Evolutionary conservation across 768 basidiomycete genomes (phyloP).

Genomic region (Kwoniella dejecticola): DNA sequence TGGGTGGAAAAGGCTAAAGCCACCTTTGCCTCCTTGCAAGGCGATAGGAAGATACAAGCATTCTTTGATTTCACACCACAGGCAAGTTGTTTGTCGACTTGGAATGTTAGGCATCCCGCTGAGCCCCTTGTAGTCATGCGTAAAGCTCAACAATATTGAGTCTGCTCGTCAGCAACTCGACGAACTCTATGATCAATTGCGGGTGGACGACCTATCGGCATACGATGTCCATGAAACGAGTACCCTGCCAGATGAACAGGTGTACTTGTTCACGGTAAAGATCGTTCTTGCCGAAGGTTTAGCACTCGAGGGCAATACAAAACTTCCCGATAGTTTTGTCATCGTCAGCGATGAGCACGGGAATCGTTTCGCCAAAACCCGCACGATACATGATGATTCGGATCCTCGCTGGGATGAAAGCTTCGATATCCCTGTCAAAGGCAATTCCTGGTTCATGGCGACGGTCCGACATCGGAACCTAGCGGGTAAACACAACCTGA

Average conservation of each 20-base stretch:
- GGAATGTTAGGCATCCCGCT: background rate
- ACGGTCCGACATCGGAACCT: conserved; percentile 87
- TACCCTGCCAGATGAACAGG: conserved; percentile 28
- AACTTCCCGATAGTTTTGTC: conserved; percentile 86
- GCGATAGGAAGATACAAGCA: conserved; percentile 89
- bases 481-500: conserved; percentile 82
- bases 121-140: conserved; percentile 67
- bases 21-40: conserved; percentile 62
- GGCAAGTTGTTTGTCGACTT: conserved; percentile 44
- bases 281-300: conserved; percentile 86
- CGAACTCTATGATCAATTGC: conserved; percentile 88
- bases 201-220: conserved; percentile 74
- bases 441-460: conserved; percentile 95
- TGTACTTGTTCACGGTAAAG: conserved; percentile 89
- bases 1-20: conserved; percentile 55
- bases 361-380: conserved; percentile 84
- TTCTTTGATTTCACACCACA: conserved; percentile 82
- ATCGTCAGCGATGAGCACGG: conserved; percentile 92
- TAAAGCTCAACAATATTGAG: conserved; percentile 97
- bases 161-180: conserved; percentile 87
- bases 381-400: conserved; percentile 88
- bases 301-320: conserved; percentile 72
- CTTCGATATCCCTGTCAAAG: conserved; percentile 89
- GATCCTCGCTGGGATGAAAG: conserved; percentile 98
- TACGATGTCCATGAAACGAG: conserved; percentile 14